These are phyloP conservation scores for Debaryomyces sp. DNA, from an alignment of 1,139 yeast genomes.

Conservation along the genomic window DNA sequence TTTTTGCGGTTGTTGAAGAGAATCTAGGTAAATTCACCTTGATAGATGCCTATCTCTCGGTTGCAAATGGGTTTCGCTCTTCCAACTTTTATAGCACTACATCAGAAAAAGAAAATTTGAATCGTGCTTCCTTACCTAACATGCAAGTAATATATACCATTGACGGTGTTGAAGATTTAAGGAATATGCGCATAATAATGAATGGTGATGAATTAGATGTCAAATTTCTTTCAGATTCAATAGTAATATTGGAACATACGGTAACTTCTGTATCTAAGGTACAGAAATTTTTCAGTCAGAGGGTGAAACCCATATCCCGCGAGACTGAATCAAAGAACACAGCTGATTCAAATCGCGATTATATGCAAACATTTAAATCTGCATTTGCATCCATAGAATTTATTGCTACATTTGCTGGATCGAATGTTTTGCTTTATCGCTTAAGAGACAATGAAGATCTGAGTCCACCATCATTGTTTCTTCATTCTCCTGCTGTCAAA, in stretches of 20 bases:
- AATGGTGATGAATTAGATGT: slow-evolving; percentile 73
- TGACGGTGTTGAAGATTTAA: slow-evolving; percentile 29
- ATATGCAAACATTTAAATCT: slow-evolving; percentile 28
- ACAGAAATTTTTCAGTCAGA: slow-evolving; percentile 37
- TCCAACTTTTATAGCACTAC: slow-evolving; percentile 52
- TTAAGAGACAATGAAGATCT: slow-evolving; percentile 45
- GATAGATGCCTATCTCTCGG: slow-evolving; percentile 64
- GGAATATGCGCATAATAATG: slow-evolving; percentile 46
- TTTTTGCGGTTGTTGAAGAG: slow-evolving; percentile 63
- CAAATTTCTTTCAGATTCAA: slow-evolving; percentile 56
- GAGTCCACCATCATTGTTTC: slow-evolving; percentile 56
- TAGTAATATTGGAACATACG: slow-evolving; percentile 48
- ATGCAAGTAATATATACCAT: slow-evolving; percentile 62
- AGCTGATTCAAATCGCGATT: slow-evolving; percentile 20
- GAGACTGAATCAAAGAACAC: slow-evolving; percentile 15
- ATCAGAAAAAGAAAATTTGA: slow-evolving; percentile 49
- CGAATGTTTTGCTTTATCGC: slow-evolving; percentile 58
- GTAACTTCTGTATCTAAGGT: slow-evolving; percentile 47
- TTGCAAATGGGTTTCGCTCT: slow-evolving; percentile 62
- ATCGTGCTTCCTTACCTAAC: slow-evolving; percentile 68
- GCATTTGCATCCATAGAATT: slow-evolving; percentile 52
- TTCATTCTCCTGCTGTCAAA: slow-evolving; percentile 79
- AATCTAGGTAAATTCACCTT: slow-evolving; percentile 67
- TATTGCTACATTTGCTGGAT: slow-evolving; percentile 66
- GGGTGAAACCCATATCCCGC: slow-evolving; percentile 16